Evolutionary conservation across 2,329 filamentous ascomycete species (phyloP), one percentile per base, ranked within the genome.

Genomic region (Alternaria conjuncta): DNA sequence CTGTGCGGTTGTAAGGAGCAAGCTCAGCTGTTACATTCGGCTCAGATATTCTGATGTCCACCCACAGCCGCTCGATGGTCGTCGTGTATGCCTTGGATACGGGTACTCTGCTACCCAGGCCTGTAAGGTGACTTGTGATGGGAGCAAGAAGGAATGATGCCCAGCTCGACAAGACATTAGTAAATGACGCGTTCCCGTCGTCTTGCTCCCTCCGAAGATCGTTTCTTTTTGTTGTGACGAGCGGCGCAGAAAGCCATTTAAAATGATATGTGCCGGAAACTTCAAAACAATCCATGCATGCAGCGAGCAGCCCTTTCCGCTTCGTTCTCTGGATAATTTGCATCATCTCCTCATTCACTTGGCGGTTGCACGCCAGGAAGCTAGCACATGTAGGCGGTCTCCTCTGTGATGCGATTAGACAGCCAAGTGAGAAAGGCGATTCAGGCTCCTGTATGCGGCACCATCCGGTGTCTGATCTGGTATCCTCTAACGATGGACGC

Each of bases 221-320:
- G 12, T 46, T 54, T 43, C 23, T 45, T 47, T 55, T 30, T 15
- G 71, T 76, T 28, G 61, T 66, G 5, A 79, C 77, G 5, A 77
- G 57, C 21, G 76, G 76, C 6, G 75, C 60, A 4, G 66, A 66
- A 20, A 78, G 64, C 76, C 74, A 78, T 2, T 71, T 76, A 46
- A 79, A 78, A 57, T 75, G 74, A 58, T 76, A 71, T 28, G 63
- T 73, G 36, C 74, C 70, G 18, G 75, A 71, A n/a, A 68, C 63
- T 25, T 71, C 74, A 5, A 78, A 69, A 44, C 76, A 79, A 51
- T 79, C 75, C 26, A 79, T 62, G 44, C 65, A 68, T 30, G 71
- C 68, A 9, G 66, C 32, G 20, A 75, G 45, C 28, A 64, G 18
- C 6, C 65, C 65, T 26, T 64, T 71, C 26, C 56, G 63, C 43